These are phyloP conservation scores for Paspalum notatum DNA, from an alignment of 176 grass and related monocot genomes.

Conservation along the genomic window DNA sequence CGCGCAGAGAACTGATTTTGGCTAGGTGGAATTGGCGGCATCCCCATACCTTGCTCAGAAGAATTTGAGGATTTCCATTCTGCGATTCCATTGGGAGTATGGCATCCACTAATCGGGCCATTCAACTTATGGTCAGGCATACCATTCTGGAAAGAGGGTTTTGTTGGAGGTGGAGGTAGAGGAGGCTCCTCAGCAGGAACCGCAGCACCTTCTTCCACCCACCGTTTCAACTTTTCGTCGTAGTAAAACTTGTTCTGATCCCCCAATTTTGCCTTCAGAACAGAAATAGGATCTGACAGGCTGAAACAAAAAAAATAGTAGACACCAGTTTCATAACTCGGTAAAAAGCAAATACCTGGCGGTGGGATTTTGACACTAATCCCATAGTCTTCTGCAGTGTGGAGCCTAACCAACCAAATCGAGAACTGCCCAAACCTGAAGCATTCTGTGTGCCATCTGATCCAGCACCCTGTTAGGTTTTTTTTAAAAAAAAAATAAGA, in stretches of 20 bases:
- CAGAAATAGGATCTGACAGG: conserved; percentile 27
- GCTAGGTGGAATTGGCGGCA: conserved; percentile 79
- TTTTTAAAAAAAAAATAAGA: conserved; percentile 20
- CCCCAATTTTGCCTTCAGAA: conserved; percentile 84
- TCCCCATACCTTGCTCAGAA: conserved; percentile 57
- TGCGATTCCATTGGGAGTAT: conserved; percentile 48
- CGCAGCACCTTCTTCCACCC: conserved; percentile 93
- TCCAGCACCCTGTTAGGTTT: conserved; percentile 56
- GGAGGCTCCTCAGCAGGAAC: conserved; percentile 67
- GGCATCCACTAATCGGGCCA: conserved; percentile 45
- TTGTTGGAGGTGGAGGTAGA: conserved; percentile 81
- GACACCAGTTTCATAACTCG: conserved; percentile 5
- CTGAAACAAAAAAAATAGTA: neutral
- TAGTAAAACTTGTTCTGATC: conserved; percentile 97
- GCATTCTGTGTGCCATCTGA: conserved; percentile 54
- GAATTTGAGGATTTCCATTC: conserved; percentile 46
- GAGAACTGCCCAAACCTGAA: conserved; percentile 59
- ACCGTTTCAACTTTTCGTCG: conserved; percentile 88
- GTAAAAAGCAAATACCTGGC: conserved; percentile 63
- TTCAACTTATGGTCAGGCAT: conserved; percentile 66
- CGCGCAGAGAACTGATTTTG: conserved; percentile 96
- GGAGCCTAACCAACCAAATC: conserved; percentile 83
- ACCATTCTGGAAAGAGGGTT: conserved; percentile 70
- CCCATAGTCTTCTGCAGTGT: conserved; percentile 84
- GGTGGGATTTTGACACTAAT: conserved; percentile 73